Evolutionary conservation across 352 stramenopile genomes (phyloP).

Genomic region (Lagenidium giganteum): DNA sequence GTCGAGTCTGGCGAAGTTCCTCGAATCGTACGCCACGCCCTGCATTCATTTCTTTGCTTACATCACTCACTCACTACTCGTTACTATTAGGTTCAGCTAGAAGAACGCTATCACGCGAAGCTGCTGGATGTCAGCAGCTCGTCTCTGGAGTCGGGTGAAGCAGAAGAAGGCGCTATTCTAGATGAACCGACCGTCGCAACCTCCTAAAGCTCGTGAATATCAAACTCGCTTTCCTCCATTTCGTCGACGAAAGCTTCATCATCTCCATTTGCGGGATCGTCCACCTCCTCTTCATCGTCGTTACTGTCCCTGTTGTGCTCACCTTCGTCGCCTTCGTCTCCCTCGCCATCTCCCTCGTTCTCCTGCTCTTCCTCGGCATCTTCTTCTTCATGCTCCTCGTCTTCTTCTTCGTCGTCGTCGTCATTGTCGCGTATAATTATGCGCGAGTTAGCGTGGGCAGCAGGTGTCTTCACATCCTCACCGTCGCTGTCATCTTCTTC

Average conservation of each 20-base stretch:
- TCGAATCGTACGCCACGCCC: slow-evolving; percentile 17
- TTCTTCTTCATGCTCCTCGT: background rate
- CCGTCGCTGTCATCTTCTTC: background rate
- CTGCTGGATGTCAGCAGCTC: slow-evolving; percentile 19
- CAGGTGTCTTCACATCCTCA: too few species aligned
- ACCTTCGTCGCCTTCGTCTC: background rate
- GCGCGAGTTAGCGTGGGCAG: too few species aligned
- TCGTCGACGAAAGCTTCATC: too few species aligned
- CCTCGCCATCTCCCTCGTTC: background rate
- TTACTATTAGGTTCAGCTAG: slow-evolving; percentile 12
- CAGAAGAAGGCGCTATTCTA: slow-evolving; percentile 19
- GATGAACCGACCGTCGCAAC: background rate
- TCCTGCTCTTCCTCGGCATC: slow-evolving; percentile 7
- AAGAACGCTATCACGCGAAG: slow-evolving; percentile 9
- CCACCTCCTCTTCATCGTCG: slow-evolving; percentile 3
- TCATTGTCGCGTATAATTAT: too few species aligned
- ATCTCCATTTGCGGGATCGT: too few species aligned
- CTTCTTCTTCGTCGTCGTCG: slow-evolving; percentile 4
- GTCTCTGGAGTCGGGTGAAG: slow-evolving; percentile 31
- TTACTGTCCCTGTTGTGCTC: background rate
- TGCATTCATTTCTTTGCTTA: slow-evolving; percentile 1
- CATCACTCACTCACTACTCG: background rate
- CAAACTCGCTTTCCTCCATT: background rate
- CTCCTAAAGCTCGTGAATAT: too few species aligned
- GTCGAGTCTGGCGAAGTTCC: slow-evolving; percentile 54